Base-by-base conservation (phyloP, 768 basidiomycete genomes). In the Phlebiopsis gigantea region DNA sequence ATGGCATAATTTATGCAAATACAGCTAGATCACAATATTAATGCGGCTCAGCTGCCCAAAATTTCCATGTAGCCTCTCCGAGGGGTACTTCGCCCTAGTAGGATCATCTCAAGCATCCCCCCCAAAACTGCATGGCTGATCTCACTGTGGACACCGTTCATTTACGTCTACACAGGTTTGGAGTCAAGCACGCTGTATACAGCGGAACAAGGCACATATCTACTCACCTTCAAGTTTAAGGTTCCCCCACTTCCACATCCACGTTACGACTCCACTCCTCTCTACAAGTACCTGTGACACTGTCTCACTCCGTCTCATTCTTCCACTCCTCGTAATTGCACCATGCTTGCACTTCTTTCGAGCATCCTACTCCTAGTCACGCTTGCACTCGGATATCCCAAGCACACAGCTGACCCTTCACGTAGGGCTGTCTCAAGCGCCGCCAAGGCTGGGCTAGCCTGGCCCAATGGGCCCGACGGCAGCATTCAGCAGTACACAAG, bases 401-500 rank as follows among this genome's bases (percentile, higher is more conserved):
- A 39, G 31, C 4, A 21, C 45, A 17, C 8, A 14, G 14, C 14
- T 9, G 28, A n/a, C 12, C 4, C 26, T 17, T 17, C 21, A 41
- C 22, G 31, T 48, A 17, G 22, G 15, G 56, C 56, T 12, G 56
- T 57, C 10, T 72, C 68, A 15, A 73, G 63, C 56, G 55, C 69
- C 2, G 70, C 75, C n/a, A 82, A 81, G 59, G 78, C 78, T 9
- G 79, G 80, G 2, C 65, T 81, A 5, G 79, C 72, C 9, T 81
- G 80, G 77, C 69, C 77, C 0, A 78, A 79, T 57, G 76, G 72
- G 6, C 61, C 72, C 46, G 61, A 55, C n/a, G 71, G 68, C n/a
- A 70, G 77, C 61, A 73, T 80, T 21, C 53, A 58, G 1, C 79
- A 80, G 66, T 83, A 70, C 60, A 59, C 65, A 21, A 55, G 59